Evolutionary conservation across 1,284 basidiomycete species (phyloP).

Genomic region (Agroathelia rolfsii): DNA sequence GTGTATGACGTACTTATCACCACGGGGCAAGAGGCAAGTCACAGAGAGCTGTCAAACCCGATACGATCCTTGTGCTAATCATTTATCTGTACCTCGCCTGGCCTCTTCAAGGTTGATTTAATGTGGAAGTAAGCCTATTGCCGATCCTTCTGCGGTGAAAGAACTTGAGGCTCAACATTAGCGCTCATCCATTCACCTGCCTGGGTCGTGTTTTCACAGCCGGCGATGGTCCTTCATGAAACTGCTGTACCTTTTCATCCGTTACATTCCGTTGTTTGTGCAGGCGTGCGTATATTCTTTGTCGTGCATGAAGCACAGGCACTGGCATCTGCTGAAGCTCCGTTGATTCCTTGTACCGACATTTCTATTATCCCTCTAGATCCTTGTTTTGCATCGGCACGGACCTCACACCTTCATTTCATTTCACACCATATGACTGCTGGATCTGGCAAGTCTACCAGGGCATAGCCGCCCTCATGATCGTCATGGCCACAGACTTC

Average conservation of each 20-base stretch:
- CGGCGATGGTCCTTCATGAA: slow-evolving; percentile 23
- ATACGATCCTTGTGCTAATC: slow-evolving; percentile 7
- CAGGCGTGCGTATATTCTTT: slow-evolving; percentile 20
- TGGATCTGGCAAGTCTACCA: too few relatives aligned
- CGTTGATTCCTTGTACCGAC: slow-evolving; percentile 2
- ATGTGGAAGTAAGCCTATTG: slow-evolving; percentile 26
- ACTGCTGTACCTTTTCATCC: slow-evolving; percentile 23
- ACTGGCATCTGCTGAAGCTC: slow-evolving; percentile 7
- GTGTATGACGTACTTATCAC: slow-evolving; percentile 24
- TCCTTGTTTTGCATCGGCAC: slow-evolving; percentile 17
- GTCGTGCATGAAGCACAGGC: too few relatives aligned
- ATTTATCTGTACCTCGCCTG: background rate
- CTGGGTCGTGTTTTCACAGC: too few relatives aligned
- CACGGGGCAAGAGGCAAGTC: slow-evolving; percentile 22
- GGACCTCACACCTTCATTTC: background rate
- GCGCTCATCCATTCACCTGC: too few relatives aligned
- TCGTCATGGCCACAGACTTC: too few relatives aligned
- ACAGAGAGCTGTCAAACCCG: background rate
- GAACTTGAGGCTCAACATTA: background rate
- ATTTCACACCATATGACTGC: slow-evolving; percentile 1
- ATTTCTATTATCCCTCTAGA: slow-evolving; percentile 25
- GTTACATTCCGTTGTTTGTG: slow-evolving; percentile 25
- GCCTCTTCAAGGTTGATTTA: slow-evolving; percentile 20
- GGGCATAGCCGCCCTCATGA: too few relatives aligned
- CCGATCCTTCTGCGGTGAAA: background rate